Percentiles rank a stretch among this genome's conserved stretches.
These are phyloP conservation scores for Tuber aestivum DNA, from an alignment of 495 filamentous ascomycete genomes.

Conservation along the genomic window DNA sequence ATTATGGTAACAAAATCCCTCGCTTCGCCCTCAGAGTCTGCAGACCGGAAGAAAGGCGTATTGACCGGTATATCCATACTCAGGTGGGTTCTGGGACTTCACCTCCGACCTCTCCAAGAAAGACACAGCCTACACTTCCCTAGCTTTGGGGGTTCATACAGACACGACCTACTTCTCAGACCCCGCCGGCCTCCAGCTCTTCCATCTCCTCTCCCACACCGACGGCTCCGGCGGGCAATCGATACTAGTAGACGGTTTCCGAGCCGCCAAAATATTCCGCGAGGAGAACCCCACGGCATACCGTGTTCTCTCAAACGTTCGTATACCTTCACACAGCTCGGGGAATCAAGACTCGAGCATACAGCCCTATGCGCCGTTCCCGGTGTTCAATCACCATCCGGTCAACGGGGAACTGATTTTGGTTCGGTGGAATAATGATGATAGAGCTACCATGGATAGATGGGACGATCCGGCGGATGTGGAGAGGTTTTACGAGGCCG, in stretches of 20 bases:
- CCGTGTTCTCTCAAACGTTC: constrained; percentile 48
- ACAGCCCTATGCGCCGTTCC: constrained; percentile 58
- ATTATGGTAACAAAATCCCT: constrained; percentile 60
- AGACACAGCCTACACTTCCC: constrained; percentile 87
- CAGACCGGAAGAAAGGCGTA: neutral
- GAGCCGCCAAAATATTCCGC: constrained; percentile 56
- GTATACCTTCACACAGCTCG: constrained; percentile 68
- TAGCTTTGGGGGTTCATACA: constrained; percentile 71
- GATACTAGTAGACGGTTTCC: constrained; percentile 76
- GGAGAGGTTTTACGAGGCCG: constrained; percentile 68
- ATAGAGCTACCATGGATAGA: constrained; percentile 59
- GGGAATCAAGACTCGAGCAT: constrained; percentile 79
- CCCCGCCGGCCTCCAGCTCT: constrained; percentile 79
- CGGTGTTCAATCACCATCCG: constrained; percentile 58
- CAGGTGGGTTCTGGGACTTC: constrained; percentile 89
- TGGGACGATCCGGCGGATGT: constrained; percentile 46
- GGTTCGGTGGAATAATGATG: constrained; percentile 88
- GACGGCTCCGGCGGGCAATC: constrained; percentile 62
- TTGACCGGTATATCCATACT: constrained; percentile 1
- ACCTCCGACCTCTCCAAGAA: constrained; percentile 77
- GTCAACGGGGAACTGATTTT: constrained; percentile 51
- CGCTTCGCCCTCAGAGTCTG: neutral
- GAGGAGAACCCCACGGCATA: constrained; percentile 50
- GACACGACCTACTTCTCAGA: constrained; percentile 93
- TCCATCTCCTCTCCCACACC: constrained; percentile 78